Percentiles rank a stretch among this genome's conserved stretches.
Conservation (phyloP, 176 grass and related monocot species). For the Avena sativa region DNA sequence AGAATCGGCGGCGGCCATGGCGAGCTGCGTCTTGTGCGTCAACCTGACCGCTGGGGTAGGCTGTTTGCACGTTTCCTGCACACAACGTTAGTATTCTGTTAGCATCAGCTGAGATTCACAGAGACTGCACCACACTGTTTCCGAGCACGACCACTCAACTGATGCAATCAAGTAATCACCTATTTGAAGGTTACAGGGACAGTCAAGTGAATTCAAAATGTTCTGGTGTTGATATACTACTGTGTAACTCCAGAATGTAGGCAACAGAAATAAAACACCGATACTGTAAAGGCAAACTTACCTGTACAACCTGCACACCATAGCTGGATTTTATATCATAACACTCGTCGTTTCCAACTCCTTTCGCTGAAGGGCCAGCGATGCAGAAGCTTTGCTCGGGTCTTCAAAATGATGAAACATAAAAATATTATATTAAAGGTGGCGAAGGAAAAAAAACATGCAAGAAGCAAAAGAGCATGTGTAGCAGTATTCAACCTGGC, state of each 20-base stretch:
- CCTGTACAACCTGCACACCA: constrained; percentile 94
- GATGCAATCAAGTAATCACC: background rate
- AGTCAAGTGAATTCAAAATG: background rate
- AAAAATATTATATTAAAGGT: constrained; percentile 12
- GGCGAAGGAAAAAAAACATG: background rate
- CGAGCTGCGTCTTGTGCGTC: constrained; percentile 72
- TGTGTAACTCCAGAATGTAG: background rate
- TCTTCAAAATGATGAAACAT: constrained; percentile 57
- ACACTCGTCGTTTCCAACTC: constrained; percentile 64
- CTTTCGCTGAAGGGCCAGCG: constrained; percentile 82
- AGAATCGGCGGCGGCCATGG: constrained; percentile 71
- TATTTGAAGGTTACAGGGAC: background rate
- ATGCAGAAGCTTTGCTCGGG: constrained; percentile 95
- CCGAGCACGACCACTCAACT: background rate
- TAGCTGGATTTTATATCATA: constrained; percentile 97
- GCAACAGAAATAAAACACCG: background rate
- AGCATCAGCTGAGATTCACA: background rate
- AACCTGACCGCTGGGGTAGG: constrained; percentile 42
- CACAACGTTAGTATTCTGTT: background rate
- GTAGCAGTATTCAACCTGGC: constrained; percentile 62
- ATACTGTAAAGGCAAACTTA: constrained; percentile 21
- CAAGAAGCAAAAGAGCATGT: background rate
- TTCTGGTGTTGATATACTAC: background rate
- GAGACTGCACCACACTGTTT: background rate
- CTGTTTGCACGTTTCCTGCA: constrained; percentile 75